A percentile compares a stretch with the other conserved stretches of the same genome.
Conservation (phyloP, 1,284 basidiomycete species). For the Pseudozyma hubeiensis region DNA sequence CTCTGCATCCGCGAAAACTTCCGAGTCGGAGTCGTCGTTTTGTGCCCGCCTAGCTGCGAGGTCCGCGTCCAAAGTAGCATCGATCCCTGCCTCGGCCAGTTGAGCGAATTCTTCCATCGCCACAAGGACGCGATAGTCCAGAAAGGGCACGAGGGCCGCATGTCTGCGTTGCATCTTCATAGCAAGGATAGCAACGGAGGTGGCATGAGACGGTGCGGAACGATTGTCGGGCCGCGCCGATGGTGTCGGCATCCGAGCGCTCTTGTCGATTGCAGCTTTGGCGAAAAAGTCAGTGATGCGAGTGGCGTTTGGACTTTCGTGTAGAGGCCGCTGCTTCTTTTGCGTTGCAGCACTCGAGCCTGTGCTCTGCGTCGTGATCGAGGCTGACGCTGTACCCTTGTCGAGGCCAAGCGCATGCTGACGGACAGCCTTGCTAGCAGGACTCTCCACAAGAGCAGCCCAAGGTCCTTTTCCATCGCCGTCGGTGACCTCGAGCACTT, state of each 20-base stretch:
- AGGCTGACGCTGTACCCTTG: background rate
- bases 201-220: no score
- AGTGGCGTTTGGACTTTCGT: constrained; percentile 30
- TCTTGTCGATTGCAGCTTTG: constrained; percentile 2
- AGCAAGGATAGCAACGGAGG: constrained; percentile 19
- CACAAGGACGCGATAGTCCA: constrained; percentile 32
- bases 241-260: background rate
- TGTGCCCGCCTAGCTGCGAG: constrained; percentile 3
- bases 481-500: constrained; percentile 21
- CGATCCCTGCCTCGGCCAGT: constrained; percentile 15
- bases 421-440: constrained; percentile 27
- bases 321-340: constrained; percentile 16
- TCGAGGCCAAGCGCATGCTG: constrained; percentile 8
- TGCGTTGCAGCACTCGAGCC: background rate
- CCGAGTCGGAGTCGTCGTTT: constrained; percentile 7
- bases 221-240: background rate
- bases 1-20: background rate
- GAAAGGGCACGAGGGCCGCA: constrained; percentile 30
- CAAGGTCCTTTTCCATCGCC: constrained; percentile 26
- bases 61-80: constrained; percentile 17
- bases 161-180: constrained; percentile 34
- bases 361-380: background rate
- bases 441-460: constrained; percentile 40
- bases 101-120: constrained; percentile 10
- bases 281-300: constrained; percentile 50